Percentiles rank a stretch among this genome's conserved stretches.
Evolutionary conservation across 495 filamentous ascomycete species (phyloP).

Genomic region (Penicillium bialowiezense): DNA sequence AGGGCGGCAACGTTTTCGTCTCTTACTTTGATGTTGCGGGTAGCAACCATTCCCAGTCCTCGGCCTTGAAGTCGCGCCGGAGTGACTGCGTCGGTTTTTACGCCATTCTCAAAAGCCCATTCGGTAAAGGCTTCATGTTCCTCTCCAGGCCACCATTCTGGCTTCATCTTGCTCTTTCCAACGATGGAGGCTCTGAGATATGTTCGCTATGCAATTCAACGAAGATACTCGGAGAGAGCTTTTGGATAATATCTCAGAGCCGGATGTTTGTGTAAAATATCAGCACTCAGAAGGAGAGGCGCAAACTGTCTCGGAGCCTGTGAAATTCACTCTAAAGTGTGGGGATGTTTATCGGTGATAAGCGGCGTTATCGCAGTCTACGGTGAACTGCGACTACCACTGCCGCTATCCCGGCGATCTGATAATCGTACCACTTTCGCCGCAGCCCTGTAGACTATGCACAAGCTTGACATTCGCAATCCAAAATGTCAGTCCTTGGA

Average conservation of each 20-base stretch:
- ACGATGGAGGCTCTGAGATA: neutral
- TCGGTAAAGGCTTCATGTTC: constrained; percentile 51
- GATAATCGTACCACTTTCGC: constrained; percentile 28
- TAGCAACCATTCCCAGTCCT: constrained; percentile 74
- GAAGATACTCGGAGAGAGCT: no score
- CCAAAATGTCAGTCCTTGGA: constrained; percentile 33
- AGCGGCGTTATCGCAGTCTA: constrained; percentile 24
- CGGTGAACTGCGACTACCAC: constrained; percentile 20
- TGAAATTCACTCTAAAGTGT: constrained; percentile 6
- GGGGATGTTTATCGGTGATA: constrained; percentile 23
- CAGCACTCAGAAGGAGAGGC: neutral
- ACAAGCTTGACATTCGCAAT: neutral
- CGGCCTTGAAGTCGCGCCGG: constrained; percentile 60
- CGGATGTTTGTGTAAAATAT: neutral
- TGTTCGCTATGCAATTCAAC: no score
- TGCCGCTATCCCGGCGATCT: constrained; percentile 15
- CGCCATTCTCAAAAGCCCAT: constrained; percentile 60
- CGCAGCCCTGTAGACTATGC: neutral
- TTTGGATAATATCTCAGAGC: neutral
- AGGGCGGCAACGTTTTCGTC: neutral
- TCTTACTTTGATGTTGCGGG: constrained; percentile 58
- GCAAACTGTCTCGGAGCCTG: no score
- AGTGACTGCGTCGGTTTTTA: constrained; percentile 57
- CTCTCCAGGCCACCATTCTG: constrained; percentile 40
- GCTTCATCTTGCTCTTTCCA: constrained; percentile 21